A percentile compares a stretch with the other conserved stretches of the same genome.
Conservation (phyloP, 441 rosid species). For the Jatropha podagrica region DNA sequence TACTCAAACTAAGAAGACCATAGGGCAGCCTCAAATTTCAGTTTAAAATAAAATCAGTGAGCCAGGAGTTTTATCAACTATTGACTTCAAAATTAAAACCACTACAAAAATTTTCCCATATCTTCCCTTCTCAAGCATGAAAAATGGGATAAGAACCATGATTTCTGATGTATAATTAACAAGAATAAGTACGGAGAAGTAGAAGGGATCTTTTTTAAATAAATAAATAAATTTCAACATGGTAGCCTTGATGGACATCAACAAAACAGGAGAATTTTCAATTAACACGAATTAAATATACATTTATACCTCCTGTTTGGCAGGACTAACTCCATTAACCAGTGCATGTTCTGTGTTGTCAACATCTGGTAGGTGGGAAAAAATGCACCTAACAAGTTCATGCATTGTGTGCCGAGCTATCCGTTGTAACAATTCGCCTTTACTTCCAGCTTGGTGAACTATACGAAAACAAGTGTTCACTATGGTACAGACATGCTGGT, state of each 20-base stretch:
- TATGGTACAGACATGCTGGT: conserved; percentile 85
- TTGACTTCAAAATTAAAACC: background rate
- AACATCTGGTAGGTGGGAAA: conserved; percentile 77
- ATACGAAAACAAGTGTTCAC: conserved; percentile 91
- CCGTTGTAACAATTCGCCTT: conserved; percentile 86
- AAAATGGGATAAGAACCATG: background rate
- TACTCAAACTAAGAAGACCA: background rate
- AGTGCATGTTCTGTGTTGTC: conserved; percentile 43
- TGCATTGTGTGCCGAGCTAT: conserved; percentile 94
- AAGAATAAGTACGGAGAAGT: conserved; percentile 2
- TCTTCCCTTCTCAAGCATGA: background rate
- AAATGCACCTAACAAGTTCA: conserved; percentile 87
- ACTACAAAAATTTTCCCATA: background rate
- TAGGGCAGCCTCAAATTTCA: background rate
- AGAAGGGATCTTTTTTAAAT: conserved; percentile 18
- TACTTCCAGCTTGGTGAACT: conserved; percentile 91
- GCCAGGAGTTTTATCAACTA: background rate
- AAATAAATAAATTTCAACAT: conserved; percentile 62
- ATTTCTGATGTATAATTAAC: background rate
- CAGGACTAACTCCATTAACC: conserved; percentile 33
- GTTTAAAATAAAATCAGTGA: background rate
- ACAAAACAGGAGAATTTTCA: background rate
- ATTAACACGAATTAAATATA: background rate
- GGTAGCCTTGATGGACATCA: conserved; percentile 45
- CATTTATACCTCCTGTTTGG: conserved; percentile 23